Percentiles rank a stretch among this genome's conserved stretches.
phyloP scores from a whole-genome alignment of 768 basidiomycete species.

The Macrolepiota albuminosa region DNA sequence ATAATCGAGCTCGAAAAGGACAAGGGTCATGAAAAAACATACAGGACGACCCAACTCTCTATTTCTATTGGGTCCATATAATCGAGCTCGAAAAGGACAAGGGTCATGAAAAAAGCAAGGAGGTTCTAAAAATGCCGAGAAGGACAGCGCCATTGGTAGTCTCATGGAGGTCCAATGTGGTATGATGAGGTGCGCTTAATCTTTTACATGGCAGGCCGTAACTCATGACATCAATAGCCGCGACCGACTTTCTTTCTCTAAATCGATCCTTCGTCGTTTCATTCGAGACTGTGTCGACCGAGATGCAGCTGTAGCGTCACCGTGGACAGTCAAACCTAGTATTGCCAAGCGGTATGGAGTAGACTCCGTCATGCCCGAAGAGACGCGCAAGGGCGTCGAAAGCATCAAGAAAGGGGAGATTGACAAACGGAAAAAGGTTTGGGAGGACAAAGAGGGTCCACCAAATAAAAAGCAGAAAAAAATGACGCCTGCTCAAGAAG shows the following conservation, averaged over 20 bases:
- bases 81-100: conserved; percentile 73
- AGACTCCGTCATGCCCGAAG: conserved; percentile 80
- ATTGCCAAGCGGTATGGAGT: conserved; percentile 87
- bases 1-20: conserved; percentile 75
- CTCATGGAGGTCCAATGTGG: conserved; percentile 79
- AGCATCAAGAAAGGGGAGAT: conserved; percentile 82
- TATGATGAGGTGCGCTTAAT: conserved; percentile 65
- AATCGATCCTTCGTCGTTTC: conserved; percentile 94
- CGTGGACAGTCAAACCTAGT: conserved; percentile 89
- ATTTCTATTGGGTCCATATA: conserved; percentile 86
- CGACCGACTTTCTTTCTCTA: conserved; percentile 93
- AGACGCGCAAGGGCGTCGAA: conserved; percentile 73
- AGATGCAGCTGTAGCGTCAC: conserved; percentile 87
- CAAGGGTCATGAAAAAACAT: conserved; percentile 58
- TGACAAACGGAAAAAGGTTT: conserved; percentile 88
- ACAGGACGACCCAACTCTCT: conserved; percentile 75
- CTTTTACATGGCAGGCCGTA: not conserved
- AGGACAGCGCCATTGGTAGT: conserved; percentile 67
- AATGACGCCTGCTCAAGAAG: conserved; percentile 66
- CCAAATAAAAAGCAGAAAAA: conserved; percentile 82
- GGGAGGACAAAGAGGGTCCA: conserved; percentile 85
- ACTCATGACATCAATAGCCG: conserved; percentile 48
- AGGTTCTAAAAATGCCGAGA: conserved; percentile 46
- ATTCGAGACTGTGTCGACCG: conserved; percentile 94
- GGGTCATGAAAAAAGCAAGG: conserved; percentile 53